These are phyloP conservation scores for Filobasidium uniguttulatum DNA, from an alignment of 1,284 basidiomycete genomes.

Conservation along the genomic window DNA sequence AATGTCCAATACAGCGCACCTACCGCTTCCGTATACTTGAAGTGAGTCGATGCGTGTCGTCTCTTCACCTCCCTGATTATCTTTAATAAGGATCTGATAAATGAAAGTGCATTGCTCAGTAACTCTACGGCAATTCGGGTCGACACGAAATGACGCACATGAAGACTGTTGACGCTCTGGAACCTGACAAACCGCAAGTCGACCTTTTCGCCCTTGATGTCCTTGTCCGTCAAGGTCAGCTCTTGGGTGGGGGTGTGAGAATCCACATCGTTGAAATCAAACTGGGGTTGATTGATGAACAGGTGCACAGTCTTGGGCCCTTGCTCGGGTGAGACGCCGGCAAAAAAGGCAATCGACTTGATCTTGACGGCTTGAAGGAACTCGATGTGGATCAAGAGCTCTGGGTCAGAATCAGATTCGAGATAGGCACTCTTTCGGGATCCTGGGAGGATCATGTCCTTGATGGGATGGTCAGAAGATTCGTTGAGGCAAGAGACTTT, in stretches of 20 bases:
- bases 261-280: slow-evolving; percentile 49
- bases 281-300: slow-evolving; percentile 49
- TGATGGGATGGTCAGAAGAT: slow-evolving; percentile 46
- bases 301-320: slow-evolving; percentile 56
- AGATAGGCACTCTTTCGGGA: slow-evolving; percentile 47
- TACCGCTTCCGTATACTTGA: slow-evolving; percentile 49
- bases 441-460: slow-evolving; percentile 44
- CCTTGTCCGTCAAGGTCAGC: slow-evolving; percentile 30
- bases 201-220: slow-evolving; percentile 46
- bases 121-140: neutral
- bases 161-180: slow-evolving; percentile 58
- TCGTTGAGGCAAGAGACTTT: slow-evolving; percentile 65
- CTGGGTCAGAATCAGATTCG: slow-evolving; percentile 59
- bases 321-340: slow-evolving; percentile 39
- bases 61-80: slow-evolving; percentile 59
- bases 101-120: neutral
- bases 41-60: slow-evolving; percentile 63
- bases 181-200: slow-evolving; percentile 61
- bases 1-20: neutral
- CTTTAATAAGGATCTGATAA: slow-evolving; percentile 57
- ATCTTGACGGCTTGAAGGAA: slow-evolving; percentile 68
- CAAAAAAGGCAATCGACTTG: slow-evolving; percentile 52
- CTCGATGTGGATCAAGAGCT: slow-evolving; percentile 52
- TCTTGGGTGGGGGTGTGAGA: slow-evolving; percentile 35
- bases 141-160: slow-evolving; percentile 40